These are phyloP conservation scores for Mortierella sp. DNA, from an alignment of 371 early-diverging fungal genomes.

Conservation along the genomic window DNA sequence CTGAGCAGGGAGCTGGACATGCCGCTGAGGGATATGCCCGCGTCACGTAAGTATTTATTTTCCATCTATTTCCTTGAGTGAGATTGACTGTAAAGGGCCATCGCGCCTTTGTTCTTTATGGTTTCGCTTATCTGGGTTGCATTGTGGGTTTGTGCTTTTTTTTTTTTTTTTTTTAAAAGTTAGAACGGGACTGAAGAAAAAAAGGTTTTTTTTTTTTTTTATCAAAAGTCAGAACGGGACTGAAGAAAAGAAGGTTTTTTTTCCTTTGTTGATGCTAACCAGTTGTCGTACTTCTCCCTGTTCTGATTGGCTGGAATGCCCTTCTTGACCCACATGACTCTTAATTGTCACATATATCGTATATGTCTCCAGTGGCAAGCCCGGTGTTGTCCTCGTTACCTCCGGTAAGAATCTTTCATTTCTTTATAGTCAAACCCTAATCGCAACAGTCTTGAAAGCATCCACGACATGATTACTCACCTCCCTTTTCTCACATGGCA, in stretches of 20 bases:
- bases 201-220: neutral
- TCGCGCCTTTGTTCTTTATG: conserved; percentile 15
- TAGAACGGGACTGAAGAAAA: too few relatives aligned
- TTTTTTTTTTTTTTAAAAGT: neutral
- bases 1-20: conserved; percentile 98
- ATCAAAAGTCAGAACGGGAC: neutral
- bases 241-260: conserved; percentile 14
- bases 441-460: neutral
- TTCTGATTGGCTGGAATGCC: conserved; percentile 7
- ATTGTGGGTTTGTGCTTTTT: conserved; percentile 11
- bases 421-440: neutral
- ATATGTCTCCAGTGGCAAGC: conserved; percentile 78
- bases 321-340: conserved; percentile 18
- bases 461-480: neutral
- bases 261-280: neutral
- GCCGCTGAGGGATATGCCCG: conserved; percentile 98
- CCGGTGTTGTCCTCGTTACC: conserved; percentile 96
- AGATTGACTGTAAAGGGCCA: neutral
- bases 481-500: neutral
- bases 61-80: neutral
- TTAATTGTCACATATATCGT: neutral
- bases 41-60: conserved; percentile 76
- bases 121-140: conserved; percentile 36
- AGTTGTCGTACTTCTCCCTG: neutral
- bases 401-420: conserved; percentile 27